These are phyloP conservation scores for Colletotrichum sp. DNA, from an alignment of 2,329 filamentous ascomycete species.

Conservation along the genomic window DNA sequence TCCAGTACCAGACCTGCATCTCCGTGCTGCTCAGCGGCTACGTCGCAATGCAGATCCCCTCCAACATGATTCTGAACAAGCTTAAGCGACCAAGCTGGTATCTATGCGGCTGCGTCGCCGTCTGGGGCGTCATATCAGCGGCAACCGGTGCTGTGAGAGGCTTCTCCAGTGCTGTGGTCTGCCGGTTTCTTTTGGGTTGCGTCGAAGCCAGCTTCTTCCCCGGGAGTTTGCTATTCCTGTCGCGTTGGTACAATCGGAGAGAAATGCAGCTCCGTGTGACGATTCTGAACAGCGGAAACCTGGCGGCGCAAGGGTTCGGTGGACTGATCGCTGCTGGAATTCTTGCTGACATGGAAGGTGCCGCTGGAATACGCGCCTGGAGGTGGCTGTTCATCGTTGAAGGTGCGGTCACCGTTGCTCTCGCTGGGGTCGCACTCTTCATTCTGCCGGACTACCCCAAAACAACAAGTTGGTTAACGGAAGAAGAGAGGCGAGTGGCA, in stretches of 20 bases:
- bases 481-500: background rate
- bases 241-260: background rate
- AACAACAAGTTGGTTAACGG: background rate
- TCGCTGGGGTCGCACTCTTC: background rate
- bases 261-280: background rate
- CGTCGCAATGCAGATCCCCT: background rate
- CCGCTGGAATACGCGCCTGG: background rate
- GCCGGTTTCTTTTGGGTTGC: background rate
- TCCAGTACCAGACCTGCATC: background rate
- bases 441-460: background rate
- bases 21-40: background rate
- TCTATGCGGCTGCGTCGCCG: background rate
- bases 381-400: background rate
- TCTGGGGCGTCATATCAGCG: background rate
- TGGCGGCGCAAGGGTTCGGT: background rate
- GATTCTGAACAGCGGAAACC: background rate
- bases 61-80: background rate
- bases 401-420: background rate
- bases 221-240: background rate
- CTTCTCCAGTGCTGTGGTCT: background rate
- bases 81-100: background rate
- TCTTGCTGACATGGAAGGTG: background rate
- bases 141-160: background rate
- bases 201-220: background rate
- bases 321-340: background rate